Evolutionary conservation across 495 filamentous ascomycete species (phyloP).

Genomic region (Penicillium pulvis): DNA sequence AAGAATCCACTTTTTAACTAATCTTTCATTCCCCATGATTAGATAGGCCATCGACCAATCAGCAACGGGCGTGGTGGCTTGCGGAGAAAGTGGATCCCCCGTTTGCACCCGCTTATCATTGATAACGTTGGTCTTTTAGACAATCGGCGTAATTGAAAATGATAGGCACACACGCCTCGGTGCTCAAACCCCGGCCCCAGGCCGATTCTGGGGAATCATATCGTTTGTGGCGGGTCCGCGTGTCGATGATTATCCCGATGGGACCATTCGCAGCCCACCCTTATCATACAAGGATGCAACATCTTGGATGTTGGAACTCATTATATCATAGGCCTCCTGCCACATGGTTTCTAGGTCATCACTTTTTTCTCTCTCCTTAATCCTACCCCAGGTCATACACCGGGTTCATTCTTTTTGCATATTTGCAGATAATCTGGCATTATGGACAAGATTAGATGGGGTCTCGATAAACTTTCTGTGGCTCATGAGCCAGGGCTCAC

Average conservation of each 20-base stretch:
- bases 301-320: constrained; percentile 4
- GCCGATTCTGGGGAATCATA: constrained; percentile 3
- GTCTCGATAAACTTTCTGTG: constrained; percentile 64
- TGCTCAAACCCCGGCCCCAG: constrained; percentile 16
- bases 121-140: constrained; percentile 27
- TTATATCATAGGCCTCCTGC: constrained; percentile 21
- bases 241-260: constrained; percentile 13
- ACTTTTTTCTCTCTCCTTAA: background rate
- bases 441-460: constrained; percentile 36
- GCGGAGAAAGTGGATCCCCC: constrained; percentile 18
- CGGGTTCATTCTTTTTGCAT: background rate
- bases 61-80: constrained; percentile 11
- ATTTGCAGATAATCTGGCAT: constrained; percentile 1
- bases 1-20: constrained; percentile 8
- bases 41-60: constrained; percentile 23
- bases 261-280: constrained; percentile 7
- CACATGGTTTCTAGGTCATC: background rate
- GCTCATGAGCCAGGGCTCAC: constrained; percentile 76
- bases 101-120: constrained; percentile 19
- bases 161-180: constrained; percentile 16
- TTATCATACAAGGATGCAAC: constrained; percentile 18
- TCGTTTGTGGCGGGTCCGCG: constrained; percentile 15
- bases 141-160: constrained; percentile 21
- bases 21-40: constrained; percentile 22
- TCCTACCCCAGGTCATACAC: background rate